Conservation (phyloP, 148 eudicot genomes). For the Cornus suecica region DNA sequence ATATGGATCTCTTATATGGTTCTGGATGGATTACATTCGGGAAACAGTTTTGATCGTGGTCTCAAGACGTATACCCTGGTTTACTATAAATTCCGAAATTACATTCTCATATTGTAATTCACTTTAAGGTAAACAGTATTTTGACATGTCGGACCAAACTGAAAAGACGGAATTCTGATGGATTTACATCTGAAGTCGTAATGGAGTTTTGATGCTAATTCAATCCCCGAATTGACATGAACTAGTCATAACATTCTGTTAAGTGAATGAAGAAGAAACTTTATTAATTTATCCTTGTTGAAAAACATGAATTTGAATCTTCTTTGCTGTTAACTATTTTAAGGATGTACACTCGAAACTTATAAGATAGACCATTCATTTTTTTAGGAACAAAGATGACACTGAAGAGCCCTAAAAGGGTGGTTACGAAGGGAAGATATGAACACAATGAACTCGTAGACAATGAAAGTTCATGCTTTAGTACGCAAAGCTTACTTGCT, state of each 20-base stretch:
- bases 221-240: background rate
- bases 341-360: background rate
- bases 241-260: background rate
- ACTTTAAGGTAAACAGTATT: background rate
- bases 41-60: too few species aligned
- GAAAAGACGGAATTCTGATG: background rate
- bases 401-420: slow-evolving; percentile 54
- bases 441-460: slow-evolving; percentile 45
- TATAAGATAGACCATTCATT: background rate
- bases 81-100: background rate
- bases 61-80: too few species aligned
- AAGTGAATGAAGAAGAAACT: background rate
- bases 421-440: slow-evolving; percentile 27
- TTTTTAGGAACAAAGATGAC: slow-evolving; percentile 54
- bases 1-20: background rate
- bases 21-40: background rate
- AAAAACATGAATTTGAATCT: background rate
- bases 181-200: background rate
- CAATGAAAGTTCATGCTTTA: slow-evolving; percentile 46
- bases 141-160: background rate
- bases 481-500: slow-evolving; percentile 51
- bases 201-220: background rate
- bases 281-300: background rate
- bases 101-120: background rate
- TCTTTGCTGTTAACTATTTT: background rate